Percentiles rank a stretch among this genome's conserved stretches.
Evolutionary conservation across 129 eudicot genomes (phyloP).

Genomic region (Silybum marianum): DNA sequence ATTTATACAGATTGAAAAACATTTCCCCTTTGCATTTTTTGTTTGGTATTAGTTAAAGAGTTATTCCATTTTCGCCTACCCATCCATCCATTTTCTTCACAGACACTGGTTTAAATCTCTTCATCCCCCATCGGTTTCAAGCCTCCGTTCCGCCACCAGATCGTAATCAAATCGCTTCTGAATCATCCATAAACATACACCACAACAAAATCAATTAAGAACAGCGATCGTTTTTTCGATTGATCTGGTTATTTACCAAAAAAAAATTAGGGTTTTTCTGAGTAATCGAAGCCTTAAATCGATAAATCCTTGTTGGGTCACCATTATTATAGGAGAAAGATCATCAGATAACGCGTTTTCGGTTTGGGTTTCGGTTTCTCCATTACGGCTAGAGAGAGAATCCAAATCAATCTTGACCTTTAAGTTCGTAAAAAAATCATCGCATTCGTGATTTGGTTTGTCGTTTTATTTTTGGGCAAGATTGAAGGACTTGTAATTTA

Average conservation of each 20-base stretch:
- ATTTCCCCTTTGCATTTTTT: constrained; percentile 6
- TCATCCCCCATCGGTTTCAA: constrained; percentile 39
- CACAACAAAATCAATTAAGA: constrained; percentile 6
- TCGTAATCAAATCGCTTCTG: constrained; percentile 18
- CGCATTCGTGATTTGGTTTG: constrained; percentile 13
- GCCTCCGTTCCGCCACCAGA: constrained; percentile 16
- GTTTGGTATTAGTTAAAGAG: constrained; percentile 38
- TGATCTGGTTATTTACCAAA: constrained; percentile 12
- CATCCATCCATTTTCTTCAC: constrained; percentile 43
- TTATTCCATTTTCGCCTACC: constrained; percentile 48
- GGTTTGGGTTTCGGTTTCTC: constrained; percentile 4
- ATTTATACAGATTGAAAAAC: background rate
- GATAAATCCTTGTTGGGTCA: background rate
- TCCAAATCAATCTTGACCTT: background rate
- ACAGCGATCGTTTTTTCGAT: constrained; percentile 7
- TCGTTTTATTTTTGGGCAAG: constrained; percentile 4
- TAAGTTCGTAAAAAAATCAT: constrained; percentile 15
- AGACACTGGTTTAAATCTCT: constrained; percentile 39
- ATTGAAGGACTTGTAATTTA: constrained; percentile 23
- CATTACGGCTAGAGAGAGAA: constrained; percentile 16
- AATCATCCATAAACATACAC: constrained; percentile 10
- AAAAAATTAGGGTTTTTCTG: constrained; percentile 28
- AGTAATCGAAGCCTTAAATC: constrained; percentile 15
- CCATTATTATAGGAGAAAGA: constrained; percentile 10
- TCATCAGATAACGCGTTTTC: constrained; percentile 7